Conservation (phyloP, 805 yeast species). For the Kodamaea laetipori region DNA sequence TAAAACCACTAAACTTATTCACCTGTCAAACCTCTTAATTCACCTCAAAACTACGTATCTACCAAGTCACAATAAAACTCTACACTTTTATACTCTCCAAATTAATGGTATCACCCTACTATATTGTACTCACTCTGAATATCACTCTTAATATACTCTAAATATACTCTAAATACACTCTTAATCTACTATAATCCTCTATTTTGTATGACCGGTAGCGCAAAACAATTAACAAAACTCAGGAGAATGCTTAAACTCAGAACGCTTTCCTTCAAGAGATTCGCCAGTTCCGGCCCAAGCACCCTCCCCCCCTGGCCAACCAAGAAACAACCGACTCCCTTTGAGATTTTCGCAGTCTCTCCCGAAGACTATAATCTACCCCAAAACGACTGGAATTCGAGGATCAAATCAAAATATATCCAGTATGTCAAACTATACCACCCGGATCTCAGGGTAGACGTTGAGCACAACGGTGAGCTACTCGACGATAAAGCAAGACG, state of each 20-base stretch:
- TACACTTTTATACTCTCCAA: too few relatives aligned
- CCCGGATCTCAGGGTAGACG: slow-evolving; percentile 59
- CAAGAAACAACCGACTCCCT: slow-evolving; percentile 60
- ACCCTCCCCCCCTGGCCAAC: slow-evolving; percentile 54
- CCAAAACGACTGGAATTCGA: slow-evolving; percentile 53
- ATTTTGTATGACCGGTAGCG: too few relatives aligned
- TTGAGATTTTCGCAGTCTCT: slow-evolving; percentile 54
- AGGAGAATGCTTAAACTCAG: neutral
- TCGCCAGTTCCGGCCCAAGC: slow-evolving; percentile 2
- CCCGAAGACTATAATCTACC: slow-evolving; percentile 41
- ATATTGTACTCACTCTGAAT: too few relatives aligned
- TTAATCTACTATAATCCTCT: too few relatives aligned
- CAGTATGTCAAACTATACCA: slow-evolving; percentile 71
- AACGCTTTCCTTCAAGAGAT: neutral
- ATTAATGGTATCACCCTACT: too few relatives aligned
- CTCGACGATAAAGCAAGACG: slow-evolving; percentile 37
- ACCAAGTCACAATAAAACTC: too few relatives aligned
- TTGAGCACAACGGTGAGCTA: slow-evolving; percentile 30
- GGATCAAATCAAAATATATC: slow-evolving; percentile 37
- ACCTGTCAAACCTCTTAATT: too few relatives aligned
- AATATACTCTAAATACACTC: too few relatives aligned
- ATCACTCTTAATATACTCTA: too few relatives aligned
- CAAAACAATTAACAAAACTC: too few relatives aligned
- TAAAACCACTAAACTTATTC: too few relatives aligned
- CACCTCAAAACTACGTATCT: too few relatives aligned